These are phyloP conservation scores for Peronospora tabacina DNA, from an alignment of 352 stramenopile genomes.

Conservation along the genomic window DNA sequence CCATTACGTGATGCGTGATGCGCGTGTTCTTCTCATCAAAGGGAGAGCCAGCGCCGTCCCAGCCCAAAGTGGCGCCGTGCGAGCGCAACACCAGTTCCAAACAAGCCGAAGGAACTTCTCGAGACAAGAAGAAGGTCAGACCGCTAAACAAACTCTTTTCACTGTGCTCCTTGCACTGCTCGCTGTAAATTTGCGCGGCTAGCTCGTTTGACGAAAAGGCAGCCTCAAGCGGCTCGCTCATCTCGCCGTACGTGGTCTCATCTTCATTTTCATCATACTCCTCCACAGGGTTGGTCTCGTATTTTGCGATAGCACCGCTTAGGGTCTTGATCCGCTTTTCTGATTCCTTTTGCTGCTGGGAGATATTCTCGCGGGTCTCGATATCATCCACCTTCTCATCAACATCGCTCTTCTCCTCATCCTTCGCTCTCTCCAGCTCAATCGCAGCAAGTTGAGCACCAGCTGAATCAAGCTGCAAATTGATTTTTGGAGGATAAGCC, in stretches of 20 bases:
- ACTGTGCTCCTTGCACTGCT: constrained; percentile 74
- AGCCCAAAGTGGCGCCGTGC: constrained; percentile 93
- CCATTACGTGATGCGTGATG: constrained; percentile 97
- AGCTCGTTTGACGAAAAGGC: constrained; percentile 79
- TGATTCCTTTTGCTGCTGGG: constrained; percentile 81
- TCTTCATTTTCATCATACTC: constrained; percentile 78
- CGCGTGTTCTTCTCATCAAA: constrained; percentile 84
- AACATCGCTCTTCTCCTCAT: constrained; percentile 25
- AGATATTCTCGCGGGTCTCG: constrained; percentile 31
- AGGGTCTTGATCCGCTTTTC: constrained; percentile 83
- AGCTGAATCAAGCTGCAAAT: constrained; percentile 71
- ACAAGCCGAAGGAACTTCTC: constrained; percentile 91
- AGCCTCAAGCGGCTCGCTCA: constrained; percentile 89
- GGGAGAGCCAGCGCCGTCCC: constrained; percentile 90
- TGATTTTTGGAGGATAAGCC: constrained; percentile 90
- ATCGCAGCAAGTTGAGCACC: constrained; percentile 62
- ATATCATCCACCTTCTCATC: constrained; percentile 27
- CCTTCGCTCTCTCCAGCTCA: constrained; percentile 52
- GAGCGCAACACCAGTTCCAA: constrained; percentile 94
- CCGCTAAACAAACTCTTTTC: constrained; percentile 76
- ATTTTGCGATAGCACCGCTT: constrained; percentile 28
- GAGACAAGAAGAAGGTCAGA: constrained; percentile 89
- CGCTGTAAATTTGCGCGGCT: constrained; percentile 65
- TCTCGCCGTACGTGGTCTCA: constrained; percentile 59
- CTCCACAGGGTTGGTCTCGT: constrained; percentile 37